Evolutionary conservation across 129 eudicot species (phyloP).

Genomic region (Arctium minus): DNA sequence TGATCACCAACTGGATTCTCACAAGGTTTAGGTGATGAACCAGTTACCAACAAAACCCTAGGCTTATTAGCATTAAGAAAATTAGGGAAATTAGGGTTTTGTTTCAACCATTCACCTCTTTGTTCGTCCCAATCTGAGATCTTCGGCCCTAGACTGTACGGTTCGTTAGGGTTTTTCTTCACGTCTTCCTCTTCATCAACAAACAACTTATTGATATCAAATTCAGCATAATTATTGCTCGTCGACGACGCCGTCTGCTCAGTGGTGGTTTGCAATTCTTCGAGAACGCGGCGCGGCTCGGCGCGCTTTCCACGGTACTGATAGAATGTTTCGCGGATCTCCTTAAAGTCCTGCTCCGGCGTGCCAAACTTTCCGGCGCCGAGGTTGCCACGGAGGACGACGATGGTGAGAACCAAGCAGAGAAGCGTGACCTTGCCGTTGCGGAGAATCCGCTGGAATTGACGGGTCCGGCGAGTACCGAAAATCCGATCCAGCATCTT

Average conservation of each 20-base stretch:
- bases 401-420: slow-evolving; percentile 58
- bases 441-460: slow-evolving; percentile 44
- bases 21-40: slow-evolving; percentile 87
- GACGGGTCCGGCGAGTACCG: slow-evolving; percentile 59
- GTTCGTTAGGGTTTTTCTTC: slow-evolving; percentile 47
- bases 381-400: slow-evolving; percentile 63
- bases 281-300: slow-evolving; percentile 78
- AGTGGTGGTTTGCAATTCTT: slow-evolving; percentile 31
- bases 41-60: slow-evolving; percentile 76
- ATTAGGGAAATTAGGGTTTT: slow-evolving; percentile 58
- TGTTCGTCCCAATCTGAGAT: slow-evolving; percentile 82
- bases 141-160: slow-evolving; percentile 70
- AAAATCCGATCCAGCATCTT: slow-evolving; percentile 53
- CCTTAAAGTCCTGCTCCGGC: slow-evolving; percentile 70
- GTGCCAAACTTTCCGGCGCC: slow-evolving; percentile 90
- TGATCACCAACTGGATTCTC: slow-evolving; percentile 95
- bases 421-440: slow-evolving; percentile 67
- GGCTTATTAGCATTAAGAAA: slow-evolving; percentile 60
- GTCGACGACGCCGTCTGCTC: slow-evolving; percentile 19
- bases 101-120: slow-evolving; percentile 64
- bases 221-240: slow-evolving; percentile 53
- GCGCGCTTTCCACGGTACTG: slow-evolving; percentile 46
- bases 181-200: slow-evolving; percentile 64
- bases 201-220: slow-evolving; percentile 56
- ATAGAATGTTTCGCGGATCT: slow-evolving; percentile 60